Conservation (phyloP, 2,329 filamentous ascomycete genomes). For the Fusarium xyrophilum region DNA sequence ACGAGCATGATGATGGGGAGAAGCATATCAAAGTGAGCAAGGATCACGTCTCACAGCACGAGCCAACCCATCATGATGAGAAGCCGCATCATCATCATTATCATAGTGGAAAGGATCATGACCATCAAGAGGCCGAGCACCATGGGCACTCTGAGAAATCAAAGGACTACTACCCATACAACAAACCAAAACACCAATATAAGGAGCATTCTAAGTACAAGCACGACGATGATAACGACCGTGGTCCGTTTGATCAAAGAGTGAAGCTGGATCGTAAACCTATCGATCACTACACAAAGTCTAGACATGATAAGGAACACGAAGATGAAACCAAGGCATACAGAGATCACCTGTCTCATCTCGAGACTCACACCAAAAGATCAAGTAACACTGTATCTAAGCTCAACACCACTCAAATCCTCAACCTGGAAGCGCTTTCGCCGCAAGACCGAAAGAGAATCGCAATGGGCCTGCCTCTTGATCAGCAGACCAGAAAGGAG, state of each 20-base stretch:
- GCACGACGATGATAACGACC: not conserved
- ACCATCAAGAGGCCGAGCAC: not conserved
- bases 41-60: not conserved
- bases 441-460: not conserved
- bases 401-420: constrained; percentile 1
- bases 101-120: not conserved
- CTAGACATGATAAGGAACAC: not conserved
- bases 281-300: not conserved
- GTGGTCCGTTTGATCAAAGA: not conserved
- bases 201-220: not conserved
- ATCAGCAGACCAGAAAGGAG: not conserved
- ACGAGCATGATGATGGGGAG: not conserved
- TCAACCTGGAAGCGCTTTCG: constrained; percentile 5
- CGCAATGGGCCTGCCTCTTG: not conserved
- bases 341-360: not conserved
- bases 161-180: not conserved
- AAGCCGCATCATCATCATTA: not conserved
- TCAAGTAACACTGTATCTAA: not conserved
- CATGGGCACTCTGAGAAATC: not conserved
- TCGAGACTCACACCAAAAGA: not conserved
- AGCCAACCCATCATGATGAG: not conserved
- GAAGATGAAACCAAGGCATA: not conserved
- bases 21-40: not conserved
- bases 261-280: not conserved
- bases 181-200: not conserved